Evolutionary conservation across 306 rosid genomes (phyloP).

Genomic region (Echinosophora koreensis): DNA sequence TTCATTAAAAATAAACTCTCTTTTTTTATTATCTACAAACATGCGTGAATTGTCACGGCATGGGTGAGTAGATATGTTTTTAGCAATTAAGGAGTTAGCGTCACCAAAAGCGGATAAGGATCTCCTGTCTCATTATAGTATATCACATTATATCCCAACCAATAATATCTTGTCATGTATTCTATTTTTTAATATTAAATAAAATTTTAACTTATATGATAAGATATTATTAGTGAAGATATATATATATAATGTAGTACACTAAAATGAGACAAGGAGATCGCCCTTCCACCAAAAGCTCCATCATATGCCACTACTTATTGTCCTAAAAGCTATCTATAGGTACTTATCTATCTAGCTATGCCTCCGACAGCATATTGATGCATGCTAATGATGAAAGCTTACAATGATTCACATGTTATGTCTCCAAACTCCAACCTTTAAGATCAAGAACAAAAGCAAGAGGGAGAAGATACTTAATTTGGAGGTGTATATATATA

Average conservation of each 20-base stretch:
- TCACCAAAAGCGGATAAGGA: conserved; percentile 12
- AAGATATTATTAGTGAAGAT: no score
- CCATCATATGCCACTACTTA: conserved; percentile 39
- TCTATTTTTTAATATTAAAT: no score
- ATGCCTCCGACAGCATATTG: conserved; percentile 40
- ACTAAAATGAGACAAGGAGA: no score
- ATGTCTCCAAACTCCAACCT: conserved; percentile 49
- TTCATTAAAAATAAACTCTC: no score
- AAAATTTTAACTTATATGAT: no score
- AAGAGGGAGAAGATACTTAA: conserved; percentile 34
- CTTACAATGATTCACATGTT: conserved; percentile 47
- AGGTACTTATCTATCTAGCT: conserved; percentile 45
- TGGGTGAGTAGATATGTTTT: not conserved
- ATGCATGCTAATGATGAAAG: conserved; percentile 47
- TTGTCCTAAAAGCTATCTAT: conserved; percentile 41
- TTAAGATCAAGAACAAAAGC: conserved; percentile 25
- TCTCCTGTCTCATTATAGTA: no score
- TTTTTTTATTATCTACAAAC: no score
- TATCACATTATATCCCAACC: no score
- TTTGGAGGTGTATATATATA: not conserved
- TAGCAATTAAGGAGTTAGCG: conserved; percentile 7
- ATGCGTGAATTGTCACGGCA: no score
- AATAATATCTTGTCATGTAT: no score
- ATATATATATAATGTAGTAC: no score
- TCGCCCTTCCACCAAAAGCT: conserved; percentile 5